Evolutionary conservation across 345 rosid species (phyloP).

Genomic region (Balakata baccata): DNA sequence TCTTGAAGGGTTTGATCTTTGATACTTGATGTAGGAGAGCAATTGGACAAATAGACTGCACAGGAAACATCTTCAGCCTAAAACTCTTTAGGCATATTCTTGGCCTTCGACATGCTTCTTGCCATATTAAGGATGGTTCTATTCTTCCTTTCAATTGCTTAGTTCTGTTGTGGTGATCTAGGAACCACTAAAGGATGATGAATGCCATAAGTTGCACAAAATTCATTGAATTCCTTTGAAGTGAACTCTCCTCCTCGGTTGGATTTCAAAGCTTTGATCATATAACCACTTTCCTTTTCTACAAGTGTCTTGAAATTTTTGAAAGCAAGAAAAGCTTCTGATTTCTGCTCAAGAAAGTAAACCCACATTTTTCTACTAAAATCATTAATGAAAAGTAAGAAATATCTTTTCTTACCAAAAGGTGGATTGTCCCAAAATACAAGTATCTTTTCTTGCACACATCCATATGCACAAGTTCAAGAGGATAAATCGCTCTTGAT

Average conservation of each 20-base stretch:
- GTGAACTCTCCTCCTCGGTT: too few relatives aligned
- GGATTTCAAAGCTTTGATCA: too few relatives aligned
- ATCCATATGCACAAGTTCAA: slow-evolving; percentile 4
- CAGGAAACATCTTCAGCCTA: background rate
- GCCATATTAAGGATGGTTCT: background rate
- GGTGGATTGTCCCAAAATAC: background rate
- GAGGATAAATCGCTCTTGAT: background rate
- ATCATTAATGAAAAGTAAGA: background rate
- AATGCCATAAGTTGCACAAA: background rate
- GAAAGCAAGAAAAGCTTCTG: too few relatives aligned
- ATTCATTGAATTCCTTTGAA: too few relatives aligned
- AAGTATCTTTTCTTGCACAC: too few relatives aligned
- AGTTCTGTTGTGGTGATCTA: background rate
- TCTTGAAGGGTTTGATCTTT: too few relatives aligned
- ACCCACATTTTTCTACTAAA: too few relatives aligned
- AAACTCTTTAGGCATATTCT: background rate
- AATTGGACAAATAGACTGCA: background rate
- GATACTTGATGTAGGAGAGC: background rate
- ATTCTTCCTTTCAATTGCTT: background rate
- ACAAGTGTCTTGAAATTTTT: too few relatives aligned
- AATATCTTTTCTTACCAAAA: background rate
- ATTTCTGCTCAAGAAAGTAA: too few relatives aligned
- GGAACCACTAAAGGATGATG: background rate
- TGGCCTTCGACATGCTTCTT: background rate
- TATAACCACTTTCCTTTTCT: too few relatives aligned